These are phyloP conservation scores for Scutellaria barbata DNA, from an alignment of 257 asterid genomes.

Conservation along the genomic window DNA sequence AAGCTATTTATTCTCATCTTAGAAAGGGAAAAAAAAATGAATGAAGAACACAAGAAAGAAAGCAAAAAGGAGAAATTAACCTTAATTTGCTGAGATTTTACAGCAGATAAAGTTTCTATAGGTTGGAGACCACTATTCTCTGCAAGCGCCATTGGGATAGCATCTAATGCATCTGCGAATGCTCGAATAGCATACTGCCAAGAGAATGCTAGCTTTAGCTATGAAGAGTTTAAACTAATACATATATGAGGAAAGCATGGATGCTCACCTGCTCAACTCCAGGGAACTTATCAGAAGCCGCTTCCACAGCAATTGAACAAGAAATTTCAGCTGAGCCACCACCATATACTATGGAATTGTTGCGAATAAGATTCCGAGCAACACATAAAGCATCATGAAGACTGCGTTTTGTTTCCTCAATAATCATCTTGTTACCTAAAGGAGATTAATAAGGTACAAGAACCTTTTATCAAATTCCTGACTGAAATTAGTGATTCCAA, in stretches of 20 bases:
- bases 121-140: conserved; percentile 97
- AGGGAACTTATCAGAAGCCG: conserved; percentile 94
- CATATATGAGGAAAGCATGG: neutral
- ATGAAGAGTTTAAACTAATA: neutral
- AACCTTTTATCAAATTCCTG: neutral
- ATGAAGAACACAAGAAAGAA: neutral
- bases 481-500: neutral
- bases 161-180: conserved; percentile 94
- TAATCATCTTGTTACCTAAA: conserved; percentile 97
- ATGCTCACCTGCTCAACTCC: conserved; percentile 91
- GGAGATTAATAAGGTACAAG: neutral
- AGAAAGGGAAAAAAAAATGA: neutral
- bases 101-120: conserved; percentile 90
- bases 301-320: conserved; percentile 93
- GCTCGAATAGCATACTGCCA: conserved; percentile 92
- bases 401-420: conserved; percentile 97
- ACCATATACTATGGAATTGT: conserved; percentile 94
- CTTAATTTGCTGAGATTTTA: conserved; percentile 92
- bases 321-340: conserved; percentile 98
- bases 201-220: conserved; percentile 29
- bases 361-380: conserved; percentile 91
- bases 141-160: conserved; percentile 98
- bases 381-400: conserved; percentile 93
- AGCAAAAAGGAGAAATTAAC: conserved; percentile 35
- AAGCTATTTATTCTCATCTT: neutral